Conservation (phyloP, 2,329 filamentous ascomycete genomes). For the Pseudocercospora fuligena region DNA sequence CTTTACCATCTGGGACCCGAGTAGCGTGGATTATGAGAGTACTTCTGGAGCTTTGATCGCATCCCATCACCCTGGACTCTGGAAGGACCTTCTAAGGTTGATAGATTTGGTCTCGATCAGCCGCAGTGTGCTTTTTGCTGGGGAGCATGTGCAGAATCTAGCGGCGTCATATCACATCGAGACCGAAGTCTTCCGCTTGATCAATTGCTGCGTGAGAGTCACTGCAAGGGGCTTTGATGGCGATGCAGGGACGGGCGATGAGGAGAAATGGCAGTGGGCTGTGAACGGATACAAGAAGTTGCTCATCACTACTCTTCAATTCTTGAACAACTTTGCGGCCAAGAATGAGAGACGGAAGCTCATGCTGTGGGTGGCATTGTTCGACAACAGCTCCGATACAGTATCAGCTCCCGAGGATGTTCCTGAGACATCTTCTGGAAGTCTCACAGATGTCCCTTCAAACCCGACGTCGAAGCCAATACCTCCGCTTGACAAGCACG, state of each 20-base stretch:
- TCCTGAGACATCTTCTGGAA: constrained; percentile 34
- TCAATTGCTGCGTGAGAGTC: constrained; percentile 68
- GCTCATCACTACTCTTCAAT: constrained; percentile 68
- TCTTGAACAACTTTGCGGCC: constrained; percentile 68
- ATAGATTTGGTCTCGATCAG: constrained; percentile 67
- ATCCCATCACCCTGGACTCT: constrained; percentile 61
- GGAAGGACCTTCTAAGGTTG: constrained; percentile 66
- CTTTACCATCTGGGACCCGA: constrained; percentile 64
- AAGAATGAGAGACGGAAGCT: constrained; percentile 69
- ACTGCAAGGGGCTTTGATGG: constrained; percentile 69
- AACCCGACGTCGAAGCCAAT: constrained; percentile 35
- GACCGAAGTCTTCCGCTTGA: constrained; percentile 63
- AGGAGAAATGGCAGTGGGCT: constrained; percentile 69
- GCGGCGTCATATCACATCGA: constrained; percentile 65
- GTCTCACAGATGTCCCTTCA: constrained; percentile 36
- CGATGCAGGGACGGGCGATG: constrained; percentile 63
- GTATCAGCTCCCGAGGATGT: constrained; percentile 34
- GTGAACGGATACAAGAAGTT: constrained; percentile 69
- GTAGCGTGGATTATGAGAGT: constrained; percentile 61
- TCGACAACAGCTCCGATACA: constrained; percentile 53
- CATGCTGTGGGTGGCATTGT: constrained; percentile 68
- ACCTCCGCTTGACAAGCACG: constrained; percentile 33
- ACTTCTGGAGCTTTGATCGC: constrained; percentile 66
- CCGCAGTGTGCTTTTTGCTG: constrained; percentile 65
- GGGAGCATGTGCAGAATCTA: constrained; percentile 66